A percentile compares a stretch with the other conserved stretches of the same genome.
Conservation (phyloP, 768 basidiomycete species). For the Lactarius hengduanensis region DNA sequence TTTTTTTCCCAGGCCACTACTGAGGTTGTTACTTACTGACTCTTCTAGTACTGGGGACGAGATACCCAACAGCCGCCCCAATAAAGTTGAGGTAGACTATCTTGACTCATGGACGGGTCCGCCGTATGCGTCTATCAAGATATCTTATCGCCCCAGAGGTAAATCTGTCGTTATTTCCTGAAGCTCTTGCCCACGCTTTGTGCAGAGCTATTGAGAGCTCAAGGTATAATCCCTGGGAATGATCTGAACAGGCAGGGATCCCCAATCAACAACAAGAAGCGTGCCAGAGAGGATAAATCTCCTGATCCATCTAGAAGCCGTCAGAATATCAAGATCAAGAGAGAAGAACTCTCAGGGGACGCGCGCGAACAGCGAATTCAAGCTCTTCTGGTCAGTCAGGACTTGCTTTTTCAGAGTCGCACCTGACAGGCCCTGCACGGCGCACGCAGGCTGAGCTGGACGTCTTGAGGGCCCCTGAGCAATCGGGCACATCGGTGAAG, state of each 20-base stretch:
- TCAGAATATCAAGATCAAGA: not conserved
- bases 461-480: not conserved
- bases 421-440: not conserved
- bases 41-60: constrained; percentile 17
- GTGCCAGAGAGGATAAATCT: not conserved
- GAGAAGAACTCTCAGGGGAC: not conserved
- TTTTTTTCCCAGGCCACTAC: not conserved
- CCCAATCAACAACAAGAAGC: constrained; percentile 7
- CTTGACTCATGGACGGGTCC: not conserved
- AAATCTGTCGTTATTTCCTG: not conserved
- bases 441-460: constrained; percentile 14
- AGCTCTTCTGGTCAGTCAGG: constrained; percentile 12
- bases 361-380: constrained; percentile 11
- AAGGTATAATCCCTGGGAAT: constrained; percentile 11
- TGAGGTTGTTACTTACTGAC: not conserved
- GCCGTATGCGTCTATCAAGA: constrained; percentile 10
- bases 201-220: constrained; percentile 18
- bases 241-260: not conserved
- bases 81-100: not conserved
- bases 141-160: constrained; percentile 25
- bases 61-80: not conserved
- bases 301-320: constrained; percentile 10
- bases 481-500: constrained; percentile 11
- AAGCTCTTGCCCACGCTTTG: not conserved
- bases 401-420: not conserved